Percentiles rank a stretch among this genome's conserved stretches.
Conservation (phyloP, 495 filamentous ascomycete genomes). For the Terfezia boudieri region DNA sequence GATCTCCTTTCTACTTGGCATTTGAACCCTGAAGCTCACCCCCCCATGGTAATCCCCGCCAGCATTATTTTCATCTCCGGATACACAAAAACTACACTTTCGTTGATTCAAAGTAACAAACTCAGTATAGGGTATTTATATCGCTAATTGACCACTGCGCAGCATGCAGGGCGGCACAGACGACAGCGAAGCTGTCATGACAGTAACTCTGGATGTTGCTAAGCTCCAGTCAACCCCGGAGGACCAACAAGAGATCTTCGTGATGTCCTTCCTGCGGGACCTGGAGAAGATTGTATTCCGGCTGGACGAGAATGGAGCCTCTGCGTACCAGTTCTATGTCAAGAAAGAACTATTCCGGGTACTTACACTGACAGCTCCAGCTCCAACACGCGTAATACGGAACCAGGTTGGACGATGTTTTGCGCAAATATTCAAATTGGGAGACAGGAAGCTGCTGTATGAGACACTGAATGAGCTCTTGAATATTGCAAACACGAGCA, state of each 20-base stretch:
- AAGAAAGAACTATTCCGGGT: constrained; percentile 83
- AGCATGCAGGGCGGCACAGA: not conserved
- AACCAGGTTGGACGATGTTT: constrained; percentile 72
- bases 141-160: not conserved
- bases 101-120: no score
- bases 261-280: constrained; percentile 70
- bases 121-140: no score
- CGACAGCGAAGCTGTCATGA: not conserved
- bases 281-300: constrained; percentile 58
- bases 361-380: constrained; percentile 61
- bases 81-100: no score
- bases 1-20: no score
- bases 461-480: constrained; percentile 83
- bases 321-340: constrained; percentile 65
- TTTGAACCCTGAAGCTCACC: no score
- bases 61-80: no score
- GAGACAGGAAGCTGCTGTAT: constrained; percentile 76
- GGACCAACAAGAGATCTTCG: constrained; percentile 87
- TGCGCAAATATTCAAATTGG: constrained; percentile 61
- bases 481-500: constrained; percentile 35
- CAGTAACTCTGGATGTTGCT: constrained; percentile 50
- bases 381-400: constrained; percentile 70
- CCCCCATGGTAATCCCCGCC: no score
- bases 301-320: constrained; percentile 54
- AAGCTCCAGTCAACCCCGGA: constrained; percentile 69